These are phyloP conservation scores for Rickenella mellea DNA, from an alignment of 768 basidiomycete species.

Conservation along the genomic window DNA sequence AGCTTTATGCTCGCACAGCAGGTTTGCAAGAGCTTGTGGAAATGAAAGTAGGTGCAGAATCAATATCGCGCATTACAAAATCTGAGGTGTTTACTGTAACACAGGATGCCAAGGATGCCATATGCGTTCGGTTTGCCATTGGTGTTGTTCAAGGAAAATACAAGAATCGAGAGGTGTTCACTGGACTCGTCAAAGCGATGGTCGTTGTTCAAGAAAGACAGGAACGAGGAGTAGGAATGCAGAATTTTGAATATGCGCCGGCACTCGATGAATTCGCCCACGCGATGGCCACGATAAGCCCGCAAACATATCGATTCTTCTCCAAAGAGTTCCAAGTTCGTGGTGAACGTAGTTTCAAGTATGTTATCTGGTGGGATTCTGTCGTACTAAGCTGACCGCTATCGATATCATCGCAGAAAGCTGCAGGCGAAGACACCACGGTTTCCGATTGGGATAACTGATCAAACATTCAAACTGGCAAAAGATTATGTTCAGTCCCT, in stretches of 20 bases:
- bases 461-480: no score
- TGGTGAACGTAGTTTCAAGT: conserved; percentile 12
- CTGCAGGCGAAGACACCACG: no score
- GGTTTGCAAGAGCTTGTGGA: conserved; percentile 12
- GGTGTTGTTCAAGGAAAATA: conserved; percentile 18
- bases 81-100: not conserved
- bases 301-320: conserved; percentile 18
- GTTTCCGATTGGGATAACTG: no score
- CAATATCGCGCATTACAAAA: no score
- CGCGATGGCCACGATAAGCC: conserved; percentile 17
- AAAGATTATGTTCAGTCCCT: no score
- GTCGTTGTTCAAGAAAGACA: conserved; percentile 15
- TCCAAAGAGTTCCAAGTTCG: conserved; percentile 11
- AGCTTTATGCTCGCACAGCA: conserved; percentile 6
- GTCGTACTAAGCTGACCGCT: no score
- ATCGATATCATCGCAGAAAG: no score
- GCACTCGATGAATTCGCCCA: conserved; percentile 21
- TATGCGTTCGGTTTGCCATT: conserved; percentile 9
- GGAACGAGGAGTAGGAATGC: conserved; percentile 20
- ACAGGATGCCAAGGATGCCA: conserved; percentile 3
- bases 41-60: conserved; percentile 6
- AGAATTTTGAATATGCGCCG: conserved; percentile 26
- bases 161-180: conserved; percentile 15
- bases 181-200: conserved; percentile 21
- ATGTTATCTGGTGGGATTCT: conserved; percentile 1